Evolutionary conservation across 1,284 basidiomycete species (phyloP).

Genomic region (Xanthoconium separans): DNA sequence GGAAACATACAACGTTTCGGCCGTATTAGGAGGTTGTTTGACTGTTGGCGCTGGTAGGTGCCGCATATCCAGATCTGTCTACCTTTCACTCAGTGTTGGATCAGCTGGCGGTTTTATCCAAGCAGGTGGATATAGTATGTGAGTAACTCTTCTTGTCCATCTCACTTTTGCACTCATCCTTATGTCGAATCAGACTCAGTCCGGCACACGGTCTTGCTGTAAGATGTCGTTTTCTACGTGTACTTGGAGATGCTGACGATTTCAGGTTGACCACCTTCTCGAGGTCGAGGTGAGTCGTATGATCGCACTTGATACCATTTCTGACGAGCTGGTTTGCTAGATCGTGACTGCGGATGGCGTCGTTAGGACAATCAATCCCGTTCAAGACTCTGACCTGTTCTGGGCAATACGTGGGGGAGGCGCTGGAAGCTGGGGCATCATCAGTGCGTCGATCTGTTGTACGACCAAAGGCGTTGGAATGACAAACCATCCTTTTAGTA

Average conservation of each 20-base stretch:
- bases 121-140: constrained; percentile 17
- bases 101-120: constrained; percentile 17
- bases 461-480: not conserved
- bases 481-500: not conserved
- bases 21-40: constrained; percentile 13
- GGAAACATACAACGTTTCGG: constrained; percentile 10
- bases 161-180: not conserved
- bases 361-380: constrained; percentile 9
- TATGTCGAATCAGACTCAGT: constrained; percentile 5
- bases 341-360: constrained; percentile 16
- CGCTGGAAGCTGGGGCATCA: constrained; percentile 21
- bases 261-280: constrained; percentile 10
- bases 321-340: not conserved
- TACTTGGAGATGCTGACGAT: not conserved
- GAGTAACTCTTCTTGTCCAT: not conserved
- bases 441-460: constrained; percentile 7
- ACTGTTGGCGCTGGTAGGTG: constrained; percentile 19
- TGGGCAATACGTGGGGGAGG: constrained; percentile 21
- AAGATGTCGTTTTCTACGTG: not conserved
- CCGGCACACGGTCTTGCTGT: constrained; percentile 15
- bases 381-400: constrained; percentile 18
- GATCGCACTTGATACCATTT: not conserved
- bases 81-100: not conserved
- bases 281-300: constrained; percentile 8
- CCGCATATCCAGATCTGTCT: too few relatives aligned